Evolutionary conservation across 306 rosid genomes (phyloP), one percentile per base, ranked within the genome.

Genomic region (Lagenaria siceraria): DNA sequence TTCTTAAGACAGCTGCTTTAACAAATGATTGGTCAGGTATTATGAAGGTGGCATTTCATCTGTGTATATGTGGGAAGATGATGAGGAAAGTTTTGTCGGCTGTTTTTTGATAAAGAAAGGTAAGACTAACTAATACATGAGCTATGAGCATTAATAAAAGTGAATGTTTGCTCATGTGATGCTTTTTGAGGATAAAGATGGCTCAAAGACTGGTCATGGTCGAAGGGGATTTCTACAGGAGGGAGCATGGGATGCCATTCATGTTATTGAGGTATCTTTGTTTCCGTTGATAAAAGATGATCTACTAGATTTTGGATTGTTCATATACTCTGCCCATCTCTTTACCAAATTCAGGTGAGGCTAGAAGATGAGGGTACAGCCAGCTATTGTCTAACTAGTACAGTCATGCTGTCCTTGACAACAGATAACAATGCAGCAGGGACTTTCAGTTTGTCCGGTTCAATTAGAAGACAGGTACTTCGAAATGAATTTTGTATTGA

Each of bases 191-290:
- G 71, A 80, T 84, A 60, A 74, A 95, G 98, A 95, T 85, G 98
- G 97, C 85, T 95, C 98, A 76, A 92, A 90, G 92, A 87, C 96
- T 3, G 98, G 93, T 76, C 96, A 95, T 62, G 98, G 97, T 85
- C 86, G 97, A 79, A 88, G 98, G 75, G 97, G 98, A 72, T 86
- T 87, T 83, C 83, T 95, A 78, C 91, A 95, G 87, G 98, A 95
- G 83, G 98, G 98, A 79, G 92, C 97, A 70, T 95, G 98, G 98
- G 98, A 95, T 88, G 98, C 98, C 65, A 92, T 95, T 82, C 98
- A 95, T 88, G 97, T 95, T 46, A 92, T 92, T 79, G 97, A 95
- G 97, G 97, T 95, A 84, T 77, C 77, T 49, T 10, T 27, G 17
- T 60, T 60, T 25, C 42, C 68, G 29, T 25, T 27, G 21, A 71